Evolutionary conservation across 2,329 filamentous ascomycete genomes (phyloP).

Genomic region (Bipolaris zeicola): DNA sequence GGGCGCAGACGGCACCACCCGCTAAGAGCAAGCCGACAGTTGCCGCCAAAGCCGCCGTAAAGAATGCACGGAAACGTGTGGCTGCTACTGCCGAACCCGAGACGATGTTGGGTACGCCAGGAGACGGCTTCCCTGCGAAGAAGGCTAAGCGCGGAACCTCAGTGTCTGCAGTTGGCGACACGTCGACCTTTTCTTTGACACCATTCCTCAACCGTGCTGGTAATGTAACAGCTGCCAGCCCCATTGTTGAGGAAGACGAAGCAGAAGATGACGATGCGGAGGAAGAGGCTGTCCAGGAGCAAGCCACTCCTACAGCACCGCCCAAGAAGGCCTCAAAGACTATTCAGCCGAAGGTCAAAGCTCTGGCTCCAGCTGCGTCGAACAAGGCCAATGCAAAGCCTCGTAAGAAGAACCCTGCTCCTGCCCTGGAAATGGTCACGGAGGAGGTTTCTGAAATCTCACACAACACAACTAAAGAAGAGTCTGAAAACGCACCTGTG

Average conservation of each 20-base stretch:
- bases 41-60: conserved; percentile 44
- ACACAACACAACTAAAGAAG: conserved; percentile 41
- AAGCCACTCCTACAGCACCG: conserved; percentile 38
- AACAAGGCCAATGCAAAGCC: conserved; percentile 54
- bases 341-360: conserved; percentile 46
- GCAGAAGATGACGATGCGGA: conserved; percentile 23
- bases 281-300: conserved; percentile 31
- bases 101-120: conserved; percentile 56
- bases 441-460: conserved; percentile 49
- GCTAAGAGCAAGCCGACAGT: conserved; percentile 36
- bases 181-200: conserved; percentile 91
- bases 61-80: conserved; percentile 50
- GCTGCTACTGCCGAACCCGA: conserved; percentile 55
- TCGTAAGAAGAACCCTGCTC: conserved; percentile 46
- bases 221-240: conserved; percentile 58
- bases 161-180: conserved; percentile 71
- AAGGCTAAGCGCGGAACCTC: conserved; percentile 58
- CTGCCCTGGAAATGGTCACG: conserved; percentile 51
- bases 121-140: conserved; percentile 54
- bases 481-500: conserved; percentile 47
- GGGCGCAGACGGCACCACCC: conserved; percentile 49
- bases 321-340: conserved; percentile 36
- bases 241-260: conserved; percentile 44
- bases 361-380: conserved; percentile 52
- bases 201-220: conserved; percentile 84